Base-by-base conservation (phyloP, 805 yeast genomes). In the Barnettozyma californica region DNA sequence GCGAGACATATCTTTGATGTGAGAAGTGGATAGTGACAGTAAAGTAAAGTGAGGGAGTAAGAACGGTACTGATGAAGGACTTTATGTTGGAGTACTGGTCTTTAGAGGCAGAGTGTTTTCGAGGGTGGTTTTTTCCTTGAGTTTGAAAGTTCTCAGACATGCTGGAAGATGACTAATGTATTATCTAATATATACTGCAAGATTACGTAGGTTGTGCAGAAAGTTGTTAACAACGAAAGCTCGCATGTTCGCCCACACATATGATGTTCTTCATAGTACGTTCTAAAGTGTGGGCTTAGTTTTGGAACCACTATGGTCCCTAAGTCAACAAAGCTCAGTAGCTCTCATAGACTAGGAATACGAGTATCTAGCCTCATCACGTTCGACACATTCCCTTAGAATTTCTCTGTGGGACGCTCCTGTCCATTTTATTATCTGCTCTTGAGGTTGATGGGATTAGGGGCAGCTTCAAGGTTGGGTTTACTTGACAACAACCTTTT, bases 1-100 rank as follows among this genome's bases (percentile, higher is more conserved):
- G 43, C 68, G 63, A 8, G 73, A 68, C 58, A 58, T 57, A 29
- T n/a, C 33, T 29, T 29, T 29, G 25, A 23, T 23, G 25, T 14
- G 33, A 5, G 7, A 4, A 14, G 31, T 8, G 14, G 11, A 29
- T 14, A 29, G 4, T 29, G 11, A 13, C 33, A 14, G 16, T 14
- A 13, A 29, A 29, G 33, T 29, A 29, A 29, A 13, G 3, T 29
- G 33, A 29, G 14, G 11, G n/a, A 14, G 14, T 2, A 16, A 5
- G 11, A 27, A 19, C 19, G 10, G 38, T 35, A 19, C 38, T 7
- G 10, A 8, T 35, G 11, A 2, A 18, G 14, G 25, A 14, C n/a
- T 34, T 34, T 23, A 9, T 35, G 14, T 10, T 18, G 18, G 34
- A 11, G 39, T 9, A 16, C 38, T 19, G 13, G 38, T n/a, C 9